These are phyloP conservation scores for Nematodospora valgi DNA, from an alignment of 805 yeast genomes.

Conservation along the genomic window DNA sequence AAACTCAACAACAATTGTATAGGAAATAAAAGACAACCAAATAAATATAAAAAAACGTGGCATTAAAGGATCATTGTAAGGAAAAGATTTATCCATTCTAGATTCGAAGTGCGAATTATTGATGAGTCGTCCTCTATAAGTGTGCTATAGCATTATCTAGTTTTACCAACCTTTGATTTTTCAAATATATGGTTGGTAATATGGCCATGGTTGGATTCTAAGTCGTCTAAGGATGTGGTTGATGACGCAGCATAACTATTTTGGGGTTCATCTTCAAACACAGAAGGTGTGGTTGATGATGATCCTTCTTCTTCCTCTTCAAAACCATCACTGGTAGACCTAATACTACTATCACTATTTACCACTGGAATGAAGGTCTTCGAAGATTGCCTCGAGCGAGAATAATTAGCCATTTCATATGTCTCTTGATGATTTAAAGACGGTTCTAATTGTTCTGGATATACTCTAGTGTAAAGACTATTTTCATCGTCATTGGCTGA, in stretches of 20 bases:
- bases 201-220: too few species aligned
- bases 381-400: constrained; percentile 30
- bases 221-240: constrained; percentile 34
- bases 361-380: constrained; percentile 14
- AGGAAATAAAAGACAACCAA: too few species aligned
- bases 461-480: constrained; percentile 5
- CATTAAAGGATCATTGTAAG: too few species aligned
- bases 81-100: too few species aligned
- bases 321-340: constrained; percentile 5
- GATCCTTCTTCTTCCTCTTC: constrained; percentile 21
- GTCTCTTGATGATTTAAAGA: constrained; percentile 10
- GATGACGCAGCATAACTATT: constrained; percentile 28
- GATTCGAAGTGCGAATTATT: too few species aligned
- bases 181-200: too few species aligned
- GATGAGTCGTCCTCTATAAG: too few species aligned
- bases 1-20: too few species aligned
- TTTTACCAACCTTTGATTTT: too few species aligned
- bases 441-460: constrained; percentile 10
- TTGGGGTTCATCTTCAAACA: constrained; percentile 29
- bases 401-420: constrained; percentile 20
- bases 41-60: too few species aligned
- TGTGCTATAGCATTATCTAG: too few species aligned
- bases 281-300: constrained; percentile 37
- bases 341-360: constrained; percentile 1
- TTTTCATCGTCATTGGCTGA: constrained; percentile 9